phyloP scores from a whole-genome alignment of 371 early-diverging fungal species.

The Mucor ambiguus region DNA sequence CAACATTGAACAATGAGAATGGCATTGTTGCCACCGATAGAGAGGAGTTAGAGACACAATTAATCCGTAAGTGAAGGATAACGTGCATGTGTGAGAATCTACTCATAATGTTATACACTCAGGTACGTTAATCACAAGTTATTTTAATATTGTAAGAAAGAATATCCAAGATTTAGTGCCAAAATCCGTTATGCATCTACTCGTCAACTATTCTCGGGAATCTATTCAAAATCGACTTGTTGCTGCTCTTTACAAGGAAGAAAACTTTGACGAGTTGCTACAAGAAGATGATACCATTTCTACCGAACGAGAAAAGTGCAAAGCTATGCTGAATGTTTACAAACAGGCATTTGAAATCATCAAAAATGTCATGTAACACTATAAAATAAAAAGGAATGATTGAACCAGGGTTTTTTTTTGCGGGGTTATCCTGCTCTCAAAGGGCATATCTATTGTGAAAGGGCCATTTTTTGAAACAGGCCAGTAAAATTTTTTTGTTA shows the following conservation, averaged over 20 bases:
- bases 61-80: slow-evolving; percentile 68
- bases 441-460: neutral
- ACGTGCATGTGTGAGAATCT: neutral
- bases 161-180: slow-evolving; percentile 90
- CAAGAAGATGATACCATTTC: slow-evolving; percentile 84
- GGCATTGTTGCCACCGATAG: slow-evolving; percentile 60
- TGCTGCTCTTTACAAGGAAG: slow-evolving; percentile 82
- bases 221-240: slow-evolving; percentile 86
- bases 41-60: slow-evolving; percentile 82
- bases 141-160: slow-evolving; percentile 85
- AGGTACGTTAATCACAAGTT: slow-evolving; percentile 75
- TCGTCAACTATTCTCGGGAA: slow-evolving; percentile 79
- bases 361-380: slow-evolving; percentile 66
- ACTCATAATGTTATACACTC: neutral
- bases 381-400: slow-evolving; percentile 4
- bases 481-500: slow-evolving; percentile 2
- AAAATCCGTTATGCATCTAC: slow-evolving; percentile 88
- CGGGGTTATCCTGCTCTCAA: neutral
- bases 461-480: neutral
- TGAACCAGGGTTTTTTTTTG: slow-evolving; percentile 4
- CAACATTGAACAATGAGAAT: slow-evolving; percentile 29
- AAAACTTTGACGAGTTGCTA: slow-evolving; percentile 72
- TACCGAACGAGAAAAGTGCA: slow-evolving; percentile 82
- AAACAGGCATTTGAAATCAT: slow-evolving; percentile 84
- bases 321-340: slow-evolving; percentile 80